Evolutionary conservation across 352 stramenopile genomes (phyloP).

Genomic region (Globisporangium abappressorium): DNA sequence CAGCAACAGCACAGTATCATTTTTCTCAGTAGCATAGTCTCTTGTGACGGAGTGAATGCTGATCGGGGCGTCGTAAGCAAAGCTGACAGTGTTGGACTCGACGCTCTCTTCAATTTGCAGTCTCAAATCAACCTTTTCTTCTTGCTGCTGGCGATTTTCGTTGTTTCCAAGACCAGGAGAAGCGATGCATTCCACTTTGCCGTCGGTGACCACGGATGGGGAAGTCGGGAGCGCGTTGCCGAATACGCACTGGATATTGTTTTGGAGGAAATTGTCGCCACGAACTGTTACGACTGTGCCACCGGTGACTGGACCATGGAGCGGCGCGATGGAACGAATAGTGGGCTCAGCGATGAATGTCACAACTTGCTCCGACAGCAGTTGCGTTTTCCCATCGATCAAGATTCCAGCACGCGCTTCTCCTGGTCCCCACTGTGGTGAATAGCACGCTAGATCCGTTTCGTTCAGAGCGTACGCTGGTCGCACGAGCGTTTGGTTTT

Average conservation of each 20-base stretch:
- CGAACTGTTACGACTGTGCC: slow-evolving; percentile 26
- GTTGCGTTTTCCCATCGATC: slow-evolving; percentile 19
- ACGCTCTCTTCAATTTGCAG: slow-evolving; percentile 17
- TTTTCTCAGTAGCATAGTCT: slow-evolving; percentile 17
- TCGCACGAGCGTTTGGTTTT: slow-evolving; percentile 11
- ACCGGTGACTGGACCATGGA: slow-evolving; percentile 24
- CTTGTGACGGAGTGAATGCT: slow-evolving; percentile 23
- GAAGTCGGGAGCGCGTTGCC: slow-evolving; percentile 17
- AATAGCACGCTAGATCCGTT: slow-evolving; percentile 25
- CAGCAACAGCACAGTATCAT: slow-evolving; percentile 15
- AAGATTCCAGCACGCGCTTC: slow-evolving; percentile 25
- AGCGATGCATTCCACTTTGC: slow-evolving; percentile 23
- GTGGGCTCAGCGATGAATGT: slow-evolving; percentile 23
- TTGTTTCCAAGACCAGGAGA: slow-evolving; percentile 2
- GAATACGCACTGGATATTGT: slow-evolving; percentile 27
- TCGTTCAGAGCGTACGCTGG: slow-evolving; percentile 26
- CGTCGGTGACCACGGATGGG: slow-evolving; percentile 18
- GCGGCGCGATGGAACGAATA: slow-evolving; percentile 23
- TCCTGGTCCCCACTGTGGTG: slow-evolving; percentile 28
- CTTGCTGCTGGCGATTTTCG: neutral
- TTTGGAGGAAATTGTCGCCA: slow-evolving; percentile 20
- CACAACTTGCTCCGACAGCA: slow-evolving; percentile 19
- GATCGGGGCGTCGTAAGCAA: slow-evolving; percentile 24
- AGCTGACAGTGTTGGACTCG: slow-evolving; percentile 28
- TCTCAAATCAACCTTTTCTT: neutral